Evolutionary conservation across 2,329 filamentous ascomycete species (phyloP).

Genomic region (Aspergillus uvarum): DNA sequence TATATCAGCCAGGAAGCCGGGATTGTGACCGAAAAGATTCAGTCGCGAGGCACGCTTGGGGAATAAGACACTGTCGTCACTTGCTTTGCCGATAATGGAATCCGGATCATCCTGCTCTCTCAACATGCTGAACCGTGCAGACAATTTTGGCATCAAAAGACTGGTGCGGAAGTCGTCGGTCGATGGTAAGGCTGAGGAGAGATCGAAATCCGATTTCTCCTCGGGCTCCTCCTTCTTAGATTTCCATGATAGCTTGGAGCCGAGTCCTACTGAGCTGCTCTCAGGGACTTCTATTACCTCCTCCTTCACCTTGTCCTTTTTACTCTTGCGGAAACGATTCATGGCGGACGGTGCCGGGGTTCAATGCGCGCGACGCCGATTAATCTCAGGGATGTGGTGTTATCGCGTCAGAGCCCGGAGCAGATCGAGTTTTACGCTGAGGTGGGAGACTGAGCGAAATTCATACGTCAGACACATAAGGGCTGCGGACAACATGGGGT

Average conservation of each 20-base stretch:
- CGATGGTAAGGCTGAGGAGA: conserved; percentile 72
- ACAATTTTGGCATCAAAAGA: conserved; percentile 90
- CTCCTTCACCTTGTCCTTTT: conserved; percentile 35
- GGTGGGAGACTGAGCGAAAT: not conserved
- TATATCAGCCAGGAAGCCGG: conserved; percentile 71
- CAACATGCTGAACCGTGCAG: conserved; percentile 94
- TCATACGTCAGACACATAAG: not conserved
- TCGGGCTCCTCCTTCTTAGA: conserved; percentile 51
- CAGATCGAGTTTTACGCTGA: not conserved
- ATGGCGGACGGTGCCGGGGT: conserved; percentile 24
- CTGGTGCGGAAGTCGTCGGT: conserved; percentile 92
- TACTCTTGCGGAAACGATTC: conserved; percentile 45
- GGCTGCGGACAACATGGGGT: not conserved
- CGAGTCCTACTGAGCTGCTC: conserved; percentile 43
- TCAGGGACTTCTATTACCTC: conserved; percentile 20
- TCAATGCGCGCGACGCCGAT: not conserved
- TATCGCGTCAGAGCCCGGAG: not conserved
- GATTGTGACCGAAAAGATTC: conserved; percentile 66
- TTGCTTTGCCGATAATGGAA: conserved; percentile 87
- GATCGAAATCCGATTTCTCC: conserved; percentile 62
- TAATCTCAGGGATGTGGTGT: not conserved
- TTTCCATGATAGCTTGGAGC: conserved; percentile 49
- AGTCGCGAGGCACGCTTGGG: conserved; percentile 78
- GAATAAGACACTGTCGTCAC: conserved; percentile 87
- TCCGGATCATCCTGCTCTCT: conserved; percentile 89